Base-by-base conservation (phyloP, 2,329 filamentous ascomycete genomes). In the Arthrobotrys sphaeroides region DNA sequence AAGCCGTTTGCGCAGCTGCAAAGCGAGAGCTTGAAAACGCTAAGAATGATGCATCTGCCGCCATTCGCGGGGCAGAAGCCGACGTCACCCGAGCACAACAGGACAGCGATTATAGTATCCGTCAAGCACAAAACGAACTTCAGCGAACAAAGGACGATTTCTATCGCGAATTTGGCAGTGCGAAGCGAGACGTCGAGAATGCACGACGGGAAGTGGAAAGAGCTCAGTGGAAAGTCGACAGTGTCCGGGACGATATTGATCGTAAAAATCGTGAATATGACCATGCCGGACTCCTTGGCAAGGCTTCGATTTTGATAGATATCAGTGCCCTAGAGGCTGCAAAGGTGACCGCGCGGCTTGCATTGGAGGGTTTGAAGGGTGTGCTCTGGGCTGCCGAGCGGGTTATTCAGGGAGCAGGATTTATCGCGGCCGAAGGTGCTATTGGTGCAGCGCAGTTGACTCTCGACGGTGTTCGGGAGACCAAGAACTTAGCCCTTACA, bases 151-250 rank as follows among this genome's bases (percentile, higher is more conserved):
- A 59, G 53, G 53, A 36, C 53, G 53, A 59, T 42, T 59, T 59
- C 53, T 59, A 59, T 40, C 28, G 36, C 7, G 53, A 36, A 16
- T 59, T 59, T 28, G 36, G 53, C 22, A 40, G 53, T 28, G 53
- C 53, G 28, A 4, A 59, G 53, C 53, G 53, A 59, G 53, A 59
- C 22, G 53, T 59, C n/a, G 53, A 59, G 53, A 33, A 59, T 59
- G 36, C 53, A 20, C 53, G 53, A 16, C 28, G 38, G 20, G 28
- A 40, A 42, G 53, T 59, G 3, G 53, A 36, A 16, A 38, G 28
- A 20, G 28, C 28, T 42, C 2, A 59, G 31, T 38, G 53, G 53
- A 42, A 59, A 36, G 53, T 59, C 24, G 13, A 59, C 5, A 12
- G 28, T 2, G 12, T 59, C 53, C 3, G 18, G 3, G 18, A 40